These are phyloP conservation scores for Lentinus brumalis DNA, from an alignment of 768 basidiomycete genomes.

Conservation along the genomic window DNA sequence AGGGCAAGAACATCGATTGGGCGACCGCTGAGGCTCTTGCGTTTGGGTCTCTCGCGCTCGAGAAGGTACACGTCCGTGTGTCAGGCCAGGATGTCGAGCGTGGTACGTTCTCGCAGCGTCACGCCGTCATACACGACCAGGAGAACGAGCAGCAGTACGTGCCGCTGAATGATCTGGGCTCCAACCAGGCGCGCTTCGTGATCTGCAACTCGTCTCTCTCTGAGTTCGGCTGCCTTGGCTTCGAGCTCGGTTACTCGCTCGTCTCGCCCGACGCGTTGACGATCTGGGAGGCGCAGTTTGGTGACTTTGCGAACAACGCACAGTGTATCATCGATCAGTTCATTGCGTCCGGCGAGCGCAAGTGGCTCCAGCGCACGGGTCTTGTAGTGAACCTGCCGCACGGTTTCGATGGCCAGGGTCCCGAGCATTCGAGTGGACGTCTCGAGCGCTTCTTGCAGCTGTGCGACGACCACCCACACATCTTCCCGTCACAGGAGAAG, in stretches of 20 bases:
- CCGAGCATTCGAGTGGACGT: conserved; percentile 95
- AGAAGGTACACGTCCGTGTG: conserved; percentile 91
- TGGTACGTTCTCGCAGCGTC: conserved; percentile 98
- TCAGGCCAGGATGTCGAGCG: conserved; percentile 99
- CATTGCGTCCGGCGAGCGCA: conserved; percentile 94
- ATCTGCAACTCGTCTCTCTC: conserved; percentile 97
- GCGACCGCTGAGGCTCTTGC: conserved; percentile 98
- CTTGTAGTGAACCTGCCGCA: conserved; percentile 89
- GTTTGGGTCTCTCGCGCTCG: conserved; percentile 89
- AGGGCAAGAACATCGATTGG: conserved; percentile 95
- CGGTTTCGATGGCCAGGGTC: conserved; percentile 99
- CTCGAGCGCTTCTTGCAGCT: conserved; percentile 97
- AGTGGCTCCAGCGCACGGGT: conserved; percentile 95
- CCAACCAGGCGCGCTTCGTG: conserved; percentile 86
- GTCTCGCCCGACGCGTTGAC: conserved; percentile 94
- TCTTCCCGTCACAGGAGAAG: conserved; percentile 88
- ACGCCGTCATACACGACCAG: conserved; percentile 97
- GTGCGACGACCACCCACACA: conserved; percentile 93
- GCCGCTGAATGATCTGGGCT: conserved; percentile 85
- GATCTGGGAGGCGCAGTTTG: conserved; percentile 99
- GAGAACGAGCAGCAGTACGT: conserved; percentile 86
- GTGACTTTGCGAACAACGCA: conserved; percentile 97
- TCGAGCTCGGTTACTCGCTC: conserved; percentile 97
- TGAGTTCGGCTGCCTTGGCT: conserved; percentile 92
- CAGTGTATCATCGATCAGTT: conserved; percentile 99